Evolutionary conservation across 2,329 filamentous ascomycete species (phyloP), one percentile per base, ranked within the genome.

Genomic region (Aspergillus tanneri): DNA sequence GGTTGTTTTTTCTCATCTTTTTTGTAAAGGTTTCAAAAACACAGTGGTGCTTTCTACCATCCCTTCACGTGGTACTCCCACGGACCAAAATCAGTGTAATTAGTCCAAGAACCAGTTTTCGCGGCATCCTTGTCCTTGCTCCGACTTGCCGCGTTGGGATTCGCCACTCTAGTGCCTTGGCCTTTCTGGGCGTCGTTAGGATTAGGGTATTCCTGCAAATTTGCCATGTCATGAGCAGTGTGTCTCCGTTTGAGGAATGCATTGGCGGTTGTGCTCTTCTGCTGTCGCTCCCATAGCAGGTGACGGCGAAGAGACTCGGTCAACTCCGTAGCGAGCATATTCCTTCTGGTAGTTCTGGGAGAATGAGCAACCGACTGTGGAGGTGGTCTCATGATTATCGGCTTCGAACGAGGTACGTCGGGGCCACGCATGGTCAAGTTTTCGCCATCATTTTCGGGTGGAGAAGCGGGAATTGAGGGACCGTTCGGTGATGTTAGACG

Each of bases 261-360:
- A 55, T 92, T 91, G 61, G 86, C 88, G 6, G 90, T 92, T 25
- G 88, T 87, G 50, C 89, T 90, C 79, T 93, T 95, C 66, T 97
- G 92, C 65, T 95, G 90, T 43, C 93, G 86, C 69, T 99, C 93
- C 88, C 90, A 95, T 12, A 97, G 81, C 12, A 99, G 84, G 61
- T 96, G 88, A 59, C 90, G 88, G 18, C 93, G 84, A 3, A 99
- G 83, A 18, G 90, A 95, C 67, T 96, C 90, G 2, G 92, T 96
- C 46, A 99, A 77, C 73, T 99, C 93, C 0, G 89, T 95, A 7
- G 89, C 87, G 47, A 99, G 80, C 93, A 99, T 99, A 71, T 96
- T 95, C 52, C 91, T 83, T 43, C 93, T 83, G 0, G 91, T 96
- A 0, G 92, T 96, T 49, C 90, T 84, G 3, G 93, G 93, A 4